Evolutionary conservation across 1,284 basidiomycete species (phyloP).

Genomic region (Crepidotus sp.): DNA sequence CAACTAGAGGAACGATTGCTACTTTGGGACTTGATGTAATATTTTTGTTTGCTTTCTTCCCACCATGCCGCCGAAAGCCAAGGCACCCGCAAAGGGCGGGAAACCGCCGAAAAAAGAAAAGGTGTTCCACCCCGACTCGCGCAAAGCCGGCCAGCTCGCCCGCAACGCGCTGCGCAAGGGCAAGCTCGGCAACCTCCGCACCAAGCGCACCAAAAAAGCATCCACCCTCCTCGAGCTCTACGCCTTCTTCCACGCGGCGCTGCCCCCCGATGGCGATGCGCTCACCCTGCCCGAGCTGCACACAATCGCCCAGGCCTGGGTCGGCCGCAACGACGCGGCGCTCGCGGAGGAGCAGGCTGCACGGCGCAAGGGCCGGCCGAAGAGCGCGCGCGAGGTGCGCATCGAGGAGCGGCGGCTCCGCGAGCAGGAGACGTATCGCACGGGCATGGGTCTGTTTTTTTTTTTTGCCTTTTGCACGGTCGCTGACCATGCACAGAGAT

Average conservation of each 20-base stretch:
- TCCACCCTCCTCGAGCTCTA: slow-evolving; percentile 46
- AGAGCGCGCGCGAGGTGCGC: slow-evolving; percentile 60
- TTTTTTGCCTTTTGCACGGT: slow-evolving; percentile 3
- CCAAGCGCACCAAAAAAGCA: slow-evolving; percentile 46
- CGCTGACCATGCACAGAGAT: slow-evolving; percentile 47
- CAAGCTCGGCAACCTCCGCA: slow-evolving; percentile 53
- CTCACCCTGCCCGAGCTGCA: slow-evolving; percentile 66
- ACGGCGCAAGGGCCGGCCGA: slow-evolving; percentile 71
- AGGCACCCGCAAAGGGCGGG: slow-evolving; percentile 19
- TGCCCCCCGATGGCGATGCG: slow-evolving; percentile 40
- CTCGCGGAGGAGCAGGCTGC: slow-evolving; percentile 54
- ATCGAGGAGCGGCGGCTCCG: slow-evolving; percentile 64
- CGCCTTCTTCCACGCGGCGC: slow-evolving; percentile 70
- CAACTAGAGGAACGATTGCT: slow-evolving; percentile 6
- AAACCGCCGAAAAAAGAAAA: slow-evolving; percentile 55
- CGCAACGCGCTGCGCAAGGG: slow-evolving; percentile 64
- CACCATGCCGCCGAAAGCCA: slow-evolving; percentile 32
- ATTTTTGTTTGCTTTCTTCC: background rate
- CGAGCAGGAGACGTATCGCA: slow-evolving; percentile 70
- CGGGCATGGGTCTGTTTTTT: slow-evolving; percentile 65
- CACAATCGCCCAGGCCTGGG: slow-evolving; percentile 59
- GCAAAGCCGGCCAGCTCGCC: slow-evolving; percentile 75
- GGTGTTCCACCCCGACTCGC: slow-evolving; percentile 69
- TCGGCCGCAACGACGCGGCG: slow-evolving; percentile 63
- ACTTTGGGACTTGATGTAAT: background rate